A percentile compares a stretch with the other conserved stretches of the same genome.
Conservation (phyloP, 73 alveolate species). For the Vitrella brassicaformis region DNA sequence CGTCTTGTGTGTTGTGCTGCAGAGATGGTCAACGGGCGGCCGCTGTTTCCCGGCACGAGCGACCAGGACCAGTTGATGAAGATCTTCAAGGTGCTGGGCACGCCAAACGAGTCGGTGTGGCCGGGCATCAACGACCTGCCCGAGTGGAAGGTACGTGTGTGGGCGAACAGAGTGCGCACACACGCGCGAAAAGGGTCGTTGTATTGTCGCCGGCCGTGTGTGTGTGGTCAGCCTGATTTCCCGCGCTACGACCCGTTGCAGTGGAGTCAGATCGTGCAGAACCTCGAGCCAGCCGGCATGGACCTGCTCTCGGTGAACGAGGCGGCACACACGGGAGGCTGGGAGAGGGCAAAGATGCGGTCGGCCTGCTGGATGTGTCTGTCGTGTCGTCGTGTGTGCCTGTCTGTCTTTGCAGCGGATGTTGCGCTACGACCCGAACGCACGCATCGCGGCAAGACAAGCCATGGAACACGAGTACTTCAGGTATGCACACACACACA, state of each 20-base stretch:
- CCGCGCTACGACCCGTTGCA: background rate
- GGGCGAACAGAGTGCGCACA: no score
- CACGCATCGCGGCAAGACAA: constrained; percentile 54
- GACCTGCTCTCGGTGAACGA: background rate
- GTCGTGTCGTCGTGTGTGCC: background rate
- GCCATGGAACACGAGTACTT: constrained; percentile 59
- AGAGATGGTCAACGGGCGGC: constrained; percentile 71
- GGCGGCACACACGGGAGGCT: no score
- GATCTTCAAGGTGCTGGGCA: constrained; percentile 75
- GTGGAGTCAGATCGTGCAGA: background rate
- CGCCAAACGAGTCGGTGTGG: constrained; percentile 68
- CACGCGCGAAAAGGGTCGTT: background rate
- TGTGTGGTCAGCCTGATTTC: background rate
- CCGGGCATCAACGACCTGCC: constrained; percentile 63
- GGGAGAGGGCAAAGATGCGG: no score
- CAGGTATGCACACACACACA: constrained; percentile 1
- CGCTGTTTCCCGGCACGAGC: constrained; percentile 70
- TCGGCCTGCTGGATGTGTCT: no score
- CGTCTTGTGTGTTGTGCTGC: constrained; percentile 8
- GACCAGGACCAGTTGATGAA: constrained; percentile 69
- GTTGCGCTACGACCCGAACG: constrained; percentile 52
- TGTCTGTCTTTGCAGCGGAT: constrained; percentile 24
- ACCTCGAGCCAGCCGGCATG: background rate
- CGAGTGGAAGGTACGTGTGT: background rate
- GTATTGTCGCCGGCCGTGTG: background rate